phyloP scores from a whole-genome alignment of 164 flowering plant genomes.

The Vitis vinifera region ASM3070453v1 NC_081815.1:735001-735500 shows the following conservation, averaged over 20 bases:
- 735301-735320: slow-evolving; percentile 51
- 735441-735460: slow-evolving; percentile 71
- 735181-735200: slow-evolving; percentile 61
- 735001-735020: not conserved
- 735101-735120: not conserved
- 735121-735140: not conserved
- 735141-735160: slow-evolving; percentile 36
- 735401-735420: slow-evolving; percentile 55
- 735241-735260: slow-evolving; percentile 14
- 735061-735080: not conserved
- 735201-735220: slow-evolving; percentile 45
- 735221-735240: slow-evolving; percentile 43
- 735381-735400: slow-evolving; percentile 13
- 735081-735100: too few species aligned
- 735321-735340: slow-evolving; percentile 83
- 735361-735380: not conserved
- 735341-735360: slow-evolving; percentile 55
- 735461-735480: slow-evolving; percentile 80
- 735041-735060: not conserved
- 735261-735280: slow-evolving; percentile 50
- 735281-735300: slow-evolving; percentile 55
- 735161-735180: slow-evolving; percentile 63
- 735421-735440: slow-evolving; percentile 83
- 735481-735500: slow-evolving; percentile 92
- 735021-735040: not conserved